phyloP scores from a whole-genome alignment of 441 rosid genomes.

The Mallotus repandus region DNA sequence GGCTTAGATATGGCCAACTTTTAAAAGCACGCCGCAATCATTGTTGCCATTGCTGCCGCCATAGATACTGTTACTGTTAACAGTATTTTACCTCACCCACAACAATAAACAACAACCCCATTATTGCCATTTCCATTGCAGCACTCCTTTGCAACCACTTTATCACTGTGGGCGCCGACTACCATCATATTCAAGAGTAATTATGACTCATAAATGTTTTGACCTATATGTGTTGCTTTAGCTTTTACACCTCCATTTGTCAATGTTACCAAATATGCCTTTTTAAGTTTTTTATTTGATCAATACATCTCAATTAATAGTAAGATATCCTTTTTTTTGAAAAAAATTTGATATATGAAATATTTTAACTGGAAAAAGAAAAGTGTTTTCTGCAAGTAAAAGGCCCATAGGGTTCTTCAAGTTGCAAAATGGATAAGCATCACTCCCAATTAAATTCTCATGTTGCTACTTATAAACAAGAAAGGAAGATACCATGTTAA shows the following conservation, averaged over 20 bases:
- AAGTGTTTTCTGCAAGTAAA: not conserved
- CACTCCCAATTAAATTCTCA: not conserved
- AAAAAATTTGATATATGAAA: too few species aligned
- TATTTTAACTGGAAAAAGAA: not conserved
- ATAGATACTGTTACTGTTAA: not conserved
- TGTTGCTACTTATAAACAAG: not conserved
- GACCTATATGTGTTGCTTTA: not conserved
- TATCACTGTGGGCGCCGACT: not conserved
- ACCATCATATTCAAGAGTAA: not conserved
- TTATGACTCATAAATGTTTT: not conserved
- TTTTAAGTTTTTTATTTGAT: too few species aligned
- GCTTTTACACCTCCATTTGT: not conserved
- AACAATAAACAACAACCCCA: not conserved
- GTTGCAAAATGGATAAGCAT: not conserved
- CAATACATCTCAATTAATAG: too few species aligned
- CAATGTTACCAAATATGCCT: not conserved
- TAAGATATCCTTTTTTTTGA: too few species aligned
- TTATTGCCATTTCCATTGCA: not conserved
- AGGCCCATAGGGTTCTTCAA: not conserved
- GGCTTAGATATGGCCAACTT: not conserved
- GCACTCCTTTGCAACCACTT: not conserved
- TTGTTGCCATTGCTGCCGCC: not conserved
- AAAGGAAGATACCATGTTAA: not conserved
- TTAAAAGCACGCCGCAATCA: too few species aligned
- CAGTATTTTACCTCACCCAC: not conserved